Base-by-base conservation (phyloP, 2,329 filamentous ascomycete genomes). In the Colletotrichum cuscutae region DNA sequence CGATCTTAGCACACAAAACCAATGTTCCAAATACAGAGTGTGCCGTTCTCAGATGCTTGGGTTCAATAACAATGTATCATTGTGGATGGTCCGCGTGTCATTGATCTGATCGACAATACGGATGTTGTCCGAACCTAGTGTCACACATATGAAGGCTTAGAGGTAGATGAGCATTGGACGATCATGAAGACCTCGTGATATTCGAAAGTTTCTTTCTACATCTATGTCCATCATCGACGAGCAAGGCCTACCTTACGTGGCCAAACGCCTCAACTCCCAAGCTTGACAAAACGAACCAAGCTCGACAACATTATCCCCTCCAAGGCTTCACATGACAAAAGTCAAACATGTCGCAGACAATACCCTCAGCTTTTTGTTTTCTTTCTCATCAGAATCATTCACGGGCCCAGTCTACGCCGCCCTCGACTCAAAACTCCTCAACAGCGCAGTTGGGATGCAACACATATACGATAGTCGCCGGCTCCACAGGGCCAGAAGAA, bases 371-470 rank as follows among this genome's bases (percentile, higher is more conserved):
- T 65, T 65, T 11, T 35, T 35, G 11, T 69, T 71, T 57, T 56
- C 53, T n/a, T 54, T 32, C 22, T 68, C 66, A 19, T 61, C 26
- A 61, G n/a, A 24, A 35, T 65, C 42, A 42, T 71, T 56, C 42
- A 62, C 22, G 28, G 5, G 22, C 28, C 9, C 35, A 15, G 19
- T 15, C 9, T 8, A 5, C 26, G 26, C 8, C 46, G 12, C 11
- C 5, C 13, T 35, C 49, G n/a, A 65, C 64, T 80, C 78, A 88
- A 58, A 83, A 82, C 74, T 91, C 89, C 75, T 98, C 95, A 11
- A 97, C 88, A 0, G 94, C 94, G 80, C 94, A 97, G 84, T 98
- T 98, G 71, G 97, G 97, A 84, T 99, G 97, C 76, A 99, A 81
- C 30, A 98, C 93, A 80, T 98, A 99, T 65, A 97, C 89, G 5